A percentile compares a stretch with the other conserved stretches of the same genome.
These are phyloP conservation scores for Rachicladosporium sp. DNA, from an alignment of 2,329 filamentous ascomycete species.

Conservation along the genomic window DNA sequence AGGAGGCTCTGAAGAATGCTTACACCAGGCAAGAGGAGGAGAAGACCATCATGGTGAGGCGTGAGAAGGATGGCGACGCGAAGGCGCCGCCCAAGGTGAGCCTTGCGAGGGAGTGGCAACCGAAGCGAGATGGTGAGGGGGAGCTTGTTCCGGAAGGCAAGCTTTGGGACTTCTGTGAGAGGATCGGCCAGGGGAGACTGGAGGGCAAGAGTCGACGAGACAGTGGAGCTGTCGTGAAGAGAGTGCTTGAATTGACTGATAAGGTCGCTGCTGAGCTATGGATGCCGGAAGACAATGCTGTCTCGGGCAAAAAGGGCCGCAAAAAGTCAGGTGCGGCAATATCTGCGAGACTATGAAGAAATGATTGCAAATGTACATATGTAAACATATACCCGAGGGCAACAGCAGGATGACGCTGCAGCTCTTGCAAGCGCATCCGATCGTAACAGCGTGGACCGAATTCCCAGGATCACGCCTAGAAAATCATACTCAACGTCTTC, in stretches of 20 bases:
- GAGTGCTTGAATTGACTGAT: conserved; percentile 70
- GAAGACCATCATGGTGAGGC: conserved; percentile 67
- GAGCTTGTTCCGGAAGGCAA: conserved; percentile 59
- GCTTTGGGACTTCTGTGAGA: conserved; percentile 84
- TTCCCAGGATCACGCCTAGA: conserved; percentile 10
- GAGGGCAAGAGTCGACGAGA: conserved; percentile 97
- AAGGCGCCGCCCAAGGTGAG: conserved; percentile 52
- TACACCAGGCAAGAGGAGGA: conserved; percentile 83
- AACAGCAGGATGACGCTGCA: no score
- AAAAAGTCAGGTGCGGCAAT: no score
- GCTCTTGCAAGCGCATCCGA: no score
- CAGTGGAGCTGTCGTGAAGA: conserved; percentile 71
- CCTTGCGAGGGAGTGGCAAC: conserved; percentile 45
- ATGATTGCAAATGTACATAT: no score
- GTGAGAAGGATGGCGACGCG: conserved; percentile 43
- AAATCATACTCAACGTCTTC: conserved; percentile 7
- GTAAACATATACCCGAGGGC: no score
- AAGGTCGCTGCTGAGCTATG: conserved; percentile 52
- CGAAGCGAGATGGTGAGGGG: conserved; percentile 49
- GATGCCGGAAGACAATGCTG: neutral
- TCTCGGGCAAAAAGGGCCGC: no score
- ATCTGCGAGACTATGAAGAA: no score
- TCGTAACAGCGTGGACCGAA: conserved; percentile 5
- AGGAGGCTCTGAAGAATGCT: conserved; percentile 90
- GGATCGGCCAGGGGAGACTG: conserved; percentile 67